Base-by-base conservation (phyloP, 345 rosid species). In the sweet orange (Citrus sinensis) region DNA sequence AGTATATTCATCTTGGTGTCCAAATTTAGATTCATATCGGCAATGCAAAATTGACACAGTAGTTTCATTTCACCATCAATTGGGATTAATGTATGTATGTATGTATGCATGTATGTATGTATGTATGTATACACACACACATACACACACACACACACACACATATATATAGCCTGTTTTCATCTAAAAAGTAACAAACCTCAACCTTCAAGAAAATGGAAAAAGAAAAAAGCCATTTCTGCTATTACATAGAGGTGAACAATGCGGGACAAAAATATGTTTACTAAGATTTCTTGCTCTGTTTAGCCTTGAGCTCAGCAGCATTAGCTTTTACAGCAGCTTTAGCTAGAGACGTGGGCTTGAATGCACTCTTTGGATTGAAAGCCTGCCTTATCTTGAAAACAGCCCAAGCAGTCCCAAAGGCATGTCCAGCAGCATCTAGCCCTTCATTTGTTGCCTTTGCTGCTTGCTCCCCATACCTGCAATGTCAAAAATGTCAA, bases 391-490 rank as follows among this genome's bases (percentile, higher is more conserved):
- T 85, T 77, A 95, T 87, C 92, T 95, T 95, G 80, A 95, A 93
- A 76, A 92, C 97, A 27, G 91, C 92, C 97, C 97, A 93, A n/a
- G 98, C 99, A 30, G 93, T 87, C 76, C 98, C 98, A 30, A 95
- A 63, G 5, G 92, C 98, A 73, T 91, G 93, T 55, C 99, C 99
- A 30, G 99, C 98, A 29, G 99, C 97, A 66, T 80, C 92, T 37
- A 95, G 87, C 35, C 98, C 97, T 80, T 86, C 91, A 13, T 86
- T 87, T 27, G 97, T 92, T 5, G 79, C 97, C 75, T 87, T 72
- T 11, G 84, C 97, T 20, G 97, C 97, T 80, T 88, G 78, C 76
- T 93, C 88, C 39, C 99, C 99, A 14, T 93, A 93, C 88, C 98
- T 95, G 84, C 80, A 73, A 70, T 32, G 60, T 30, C 6, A 42